Percentiles rank a stretch among this genome's conserved stretches.
These are phyloP conservation scores for Recurvomyces mirabilis DNA, from an alignment of 495 filamentous ascomycete species.

Conservation along the genomic window DNA sequence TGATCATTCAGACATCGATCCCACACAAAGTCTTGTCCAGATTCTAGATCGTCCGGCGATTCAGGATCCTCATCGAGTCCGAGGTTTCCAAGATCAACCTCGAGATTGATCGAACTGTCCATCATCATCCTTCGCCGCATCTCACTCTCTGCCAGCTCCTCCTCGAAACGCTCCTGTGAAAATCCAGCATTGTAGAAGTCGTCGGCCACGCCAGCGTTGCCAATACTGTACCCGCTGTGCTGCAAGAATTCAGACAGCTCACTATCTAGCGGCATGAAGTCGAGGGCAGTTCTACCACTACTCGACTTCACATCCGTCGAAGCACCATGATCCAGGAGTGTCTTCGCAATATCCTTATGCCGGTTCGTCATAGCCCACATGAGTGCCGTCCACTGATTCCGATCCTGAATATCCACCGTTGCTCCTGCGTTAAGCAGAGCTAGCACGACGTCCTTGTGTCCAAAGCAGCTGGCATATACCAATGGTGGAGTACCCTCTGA, in stretches of 20 bases:
- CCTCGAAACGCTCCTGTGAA: slow-evolving; percentile 87
- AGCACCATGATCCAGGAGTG: slow-evolving; percentile 82
- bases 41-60: slow-evolving; percentile 73
- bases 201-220: slow-evolving; percentile 72
- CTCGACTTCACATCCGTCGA: slow-evolving; percentile 93
- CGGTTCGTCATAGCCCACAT: slow-evolving; percentile 99
- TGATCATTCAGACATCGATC: slow-evolving; percentile 90
- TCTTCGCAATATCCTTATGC: slow-evolving; percentile 88
- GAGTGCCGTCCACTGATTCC: slow-evolving; percentile 90
- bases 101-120: slow-evolving; percentile 94
- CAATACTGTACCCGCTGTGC: slow-evolving; percentile 84
- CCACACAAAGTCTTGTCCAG: slow-evolving; percentile 96
- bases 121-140: slow-evolving; percentile 98
- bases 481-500: slow-evolving; percentile 90
- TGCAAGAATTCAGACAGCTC: slow-evolving; percentile 93
- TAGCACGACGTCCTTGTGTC: slow-evolving; percentile 81
- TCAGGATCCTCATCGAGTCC: slow-evolving; percentile 94
- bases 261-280: slow-evolving; percentile 88
- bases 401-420: slow-evolving; percentile 87
- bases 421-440: slow-evolving; percentile 77
- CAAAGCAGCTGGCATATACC: slow-evolving; percentile 98
- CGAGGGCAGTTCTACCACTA: slow-evolving; percentile 86
- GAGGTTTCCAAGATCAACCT: slow-evolving; percentile 91
- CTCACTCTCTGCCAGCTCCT: slow-evolving; percentile 95
- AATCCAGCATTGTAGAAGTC: slow-evolving; percentile 94